Evolutionary conservation across 139 green algal species (phyloP), one percentile per base, ranked within the genome.

Genomic region (Yamagishiella unicocca): DNA sequence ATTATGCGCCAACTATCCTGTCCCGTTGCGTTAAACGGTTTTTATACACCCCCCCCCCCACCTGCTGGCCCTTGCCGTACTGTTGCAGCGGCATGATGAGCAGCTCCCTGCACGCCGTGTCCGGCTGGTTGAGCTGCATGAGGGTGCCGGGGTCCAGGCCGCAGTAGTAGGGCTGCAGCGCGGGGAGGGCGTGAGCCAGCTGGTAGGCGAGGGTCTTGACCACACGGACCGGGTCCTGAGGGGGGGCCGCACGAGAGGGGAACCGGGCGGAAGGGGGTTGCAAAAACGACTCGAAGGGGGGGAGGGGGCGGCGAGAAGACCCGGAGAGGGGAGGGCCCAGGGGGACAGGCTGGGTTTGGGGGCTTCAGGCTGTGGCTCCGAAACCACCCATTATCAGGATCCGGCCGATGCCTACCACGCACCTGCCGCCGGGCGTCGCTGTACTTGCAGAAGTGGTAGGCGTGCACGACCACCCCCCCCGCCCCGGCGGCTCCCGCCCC

Each of bases 381-480:
- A 66, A 19, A 66, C n/a, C 8, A 72, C 29, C 64, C 64, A 40
- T 42, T n/a, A 21, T 22, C 29, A 42, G 29, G n/a, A n/a, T n/a
- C n/a, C n/a, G n/a, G n/a, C n/a, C n/a, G n/a, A n/a, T 40, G 24
- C 8, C 31, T 10, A 4, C 33, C 38, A 9, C 73, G 4, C 73
- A 73, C 77, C 77, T 76, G 78, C 40, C 87, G 61, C 25, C 81
- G 61, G 12, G 80, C 79, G 55, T 91, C 87, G 61, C 38, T 86
- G 61, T 89, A 87, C 73, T 91, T 88, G 58, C 80, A 82, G 61
- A 91, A 91, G 61, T 91, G 87, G 45, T 82, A 71, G 10, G 87
- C 80, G 62, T 77, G 64, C 62, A 86, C 80, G 42, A 33, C 22
- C 64, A 77, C 80, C 1, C 42, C 43, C 22, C 31, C 17, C 25